Evolutionary conservation across 768 basidiomycete genomes (phyloP).

Genomic region (Heimioporus sp.): DNA sequence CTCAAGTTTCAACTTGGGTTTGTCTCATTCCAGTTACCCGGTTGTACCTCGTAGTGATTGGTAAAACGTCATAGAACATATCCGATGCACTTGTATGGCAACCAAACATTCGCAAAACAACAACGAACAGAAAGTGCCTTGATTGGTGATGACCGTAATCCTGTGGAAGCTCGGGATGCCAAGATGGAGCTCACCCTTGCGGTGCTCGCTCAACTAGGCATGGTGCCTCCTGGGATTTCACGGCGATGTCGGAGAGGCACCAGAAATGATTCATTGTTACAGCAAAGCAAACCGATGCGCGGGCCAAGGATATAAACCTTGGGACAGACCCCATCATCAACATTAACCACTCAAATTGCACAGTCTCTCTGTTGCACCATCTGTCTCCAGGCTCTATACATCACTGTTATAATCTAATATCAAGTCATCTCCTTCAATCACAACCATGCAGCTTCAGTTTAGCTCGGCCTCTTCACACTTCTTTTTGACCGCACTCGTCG

Average conservation of each 20-base stretch:
- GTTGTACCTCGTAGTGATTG: no score
- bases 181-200: not conserved
- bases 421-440: not conserved
- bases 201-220: conserved; percentile 1
- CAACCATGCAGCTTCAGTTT: conserved; percentile 1
- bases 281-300: conserved; percentile 4
- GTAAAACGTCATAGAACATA: no score
- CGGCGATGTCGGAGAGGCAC: not conserved
- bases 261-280: not conserved
- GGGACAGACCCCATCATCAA: no score
- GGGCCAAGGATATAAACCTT: conserved; percentile 3
- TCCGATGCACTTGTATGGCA: not conserved
- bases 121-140: not conserved
- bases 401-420: not conserved
- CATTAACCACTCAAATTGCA: no score
- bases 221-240: not conserved
- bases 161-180: not conserved
- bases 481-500: not conserved
- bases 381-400: no score
- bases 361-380: no score
- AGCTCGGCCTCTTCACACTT: not conserved
- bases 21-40: no score
- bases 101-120: not conserved
- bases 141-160: not conserved
- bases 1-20: no score